Percentiles rank a stretch among this genome's conserved stretches.
phyloP scores from a whole-genome alignment of 768 basidiomycete species.

The Hypholoma sublateritium region DNA sequence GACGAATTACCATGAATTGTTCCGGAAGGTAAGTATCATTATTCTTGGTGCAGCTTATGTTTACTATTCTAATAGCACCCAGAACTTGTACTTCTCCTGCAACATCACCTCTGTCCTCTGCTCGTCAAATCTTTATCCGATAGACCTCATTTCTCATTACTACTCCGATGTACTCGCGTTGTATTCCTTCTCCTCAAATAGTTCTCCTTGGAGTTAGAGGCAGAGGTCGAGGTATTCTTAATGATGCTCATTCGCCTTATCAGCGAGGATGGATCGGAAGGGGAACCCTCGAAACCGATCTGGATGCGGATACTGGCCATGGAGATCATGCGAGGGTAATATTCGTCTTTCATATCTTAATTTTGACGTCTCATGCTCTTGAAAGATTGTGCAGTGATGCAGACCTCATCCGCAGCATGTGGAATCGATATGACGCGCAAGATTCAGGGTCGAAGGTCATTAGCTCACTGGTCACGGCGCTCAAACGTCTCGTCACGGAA shows the following conservation, averaged over 20 bases:
- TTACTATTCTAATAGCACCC: constrained; percentile 51
- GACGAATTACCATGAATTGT: constrained; percentile 87
- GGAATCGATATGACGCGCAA: constrained; percentile 73
- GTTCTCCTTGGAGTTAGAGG: constrained; percentile 77
- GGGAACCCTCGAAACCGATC: constrained; percentile 46
- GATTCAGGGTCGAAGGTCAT: constrained; percentile 69
- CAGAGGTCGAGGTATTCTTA: constrained; percentile 87
- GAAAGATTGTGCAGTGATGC: constrained; percentile 75
- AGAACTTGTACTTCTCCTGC: constrained; percentile 84
- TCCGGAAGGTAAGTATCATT: constrained; percentile 60
- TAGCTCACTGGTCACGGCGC: constrained; percentile 71
- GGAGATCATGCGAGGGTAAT: constrained; percentile 88
- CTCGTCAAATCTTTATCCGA: constrained; percentile 86
- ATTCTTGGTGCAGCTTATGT: background rate
- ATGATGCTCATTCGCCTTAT: constrained; percentile 67
- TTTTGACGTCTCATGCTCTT: background rate
- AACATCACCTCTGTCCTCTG: constrained; percentile 87
- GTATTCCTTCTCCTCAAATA: constrained; percentile 93
- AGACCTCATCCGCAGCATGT: constrained; percentile 76
- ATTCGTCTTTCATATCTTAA: background rate
- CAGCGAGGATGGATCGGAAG: constrained; percentile 46
- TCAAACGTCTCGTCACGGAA: constrained; percentile 87
- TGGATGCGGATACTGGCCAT: constrained; percentile 93
- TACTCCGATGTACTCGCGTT: constrained; percentile 88
- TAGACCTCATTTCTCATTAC: constrained; percentile 80